Base-by-base conservation (phyloP, 78 protist genomes). In the Blattamonas nauphoetae region DNA sequence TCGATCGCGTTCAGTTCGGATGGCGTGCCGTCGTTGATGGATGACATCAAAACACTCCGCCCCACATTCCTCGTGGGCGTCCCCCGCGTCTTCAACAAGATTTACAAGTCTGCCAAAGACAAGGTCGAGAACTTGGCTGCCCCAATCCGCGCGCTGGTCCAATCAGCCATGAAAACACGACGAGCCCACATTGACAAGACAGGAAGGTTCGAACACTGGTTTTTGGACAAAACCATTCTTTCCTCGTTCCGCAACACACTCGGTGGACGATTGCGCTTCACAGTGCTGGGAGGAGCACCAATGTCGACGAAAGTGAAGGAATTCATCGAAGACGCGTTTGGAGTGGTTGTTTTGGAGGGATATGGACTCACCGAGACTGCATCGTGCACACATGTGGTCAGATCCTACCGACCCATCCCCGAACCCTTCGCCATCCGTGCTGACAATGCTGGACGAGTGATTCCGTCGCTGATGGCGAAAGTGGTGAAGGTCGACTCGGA, bases 321-420 rank as follows among this genome's bases (percentile, higher is more conserved):
- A 11, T 79, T 79, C 35, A 32, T 79, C 21, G 44, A 33, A 32
- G 35, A 32, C 35, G 83, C 11, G 44, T 79, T 79, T 32, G 83
- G 83, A 6, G 21, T 32, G 83, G 41, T 11, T 35, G 44, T 79
- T 32, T 6, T 79, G 44, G 83, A 79, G 35, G 83, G 83, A 33
- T 79, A 79, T 32, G 83, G 83, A 5, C 83, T 79, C 44, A 79
- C 83, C n/a, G 83, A 79, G 83, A 34, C 83, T 32, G 83, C 83
- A 34, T 11, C 71, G 71, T 55, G 71, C 71, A 55, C 71, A 55
- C 71, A 55, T 55, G 38, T 11, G 38, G 21, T 21, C 71, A 55
- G 71, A 55, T 55, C 38, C 71, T 55, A 11, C 71, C 38, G 21
- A 55, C 21, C 38, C 21, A 21, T 11, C 38, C 21, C 38, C 21